Percentiles rank a stretch among this genome's conserved stretches.
Conservation (phyloP, 169 alveolate species). For the Plasmodium knowlesi region DNA sequence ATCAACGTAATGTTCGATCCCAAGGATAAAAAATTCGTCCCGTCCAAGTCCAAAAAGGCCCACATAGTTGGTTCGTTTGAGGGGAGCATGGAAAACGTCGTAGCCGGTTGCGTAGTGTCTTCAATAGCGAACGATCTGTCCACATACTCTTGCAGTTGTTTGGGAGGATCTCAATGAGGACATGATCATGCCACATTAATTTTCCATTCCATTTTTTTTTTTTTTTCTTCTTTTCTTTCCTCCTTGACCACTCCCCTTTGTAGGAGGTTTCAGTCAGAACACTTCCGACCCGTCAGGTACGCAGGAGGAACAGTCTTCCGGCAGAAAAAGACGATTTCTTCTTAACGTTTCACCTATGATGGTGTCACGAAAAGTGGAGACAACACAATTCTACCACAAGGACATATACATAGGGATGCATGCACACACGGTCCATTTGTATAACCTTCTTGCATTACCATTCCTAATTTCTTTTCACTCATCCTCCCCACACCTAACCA, state of each 20-base stretch:
- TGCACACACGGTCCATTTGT: background rate
- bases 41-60: constrained; percentile 17
- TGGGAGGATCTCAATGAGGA: background rate
- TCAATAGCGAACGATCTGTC: background rate
- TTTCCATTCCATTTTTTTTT: background rate
- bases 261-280: constrained; percentile 59
- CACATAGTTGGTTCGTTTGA: constrained; percentile 48
- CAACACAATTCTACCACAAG: no score
- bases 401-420: no score
- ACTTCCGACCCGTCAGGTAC: constrained; percentile 37
- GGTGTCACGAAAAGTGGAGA: background rate
- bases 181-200: background rate
- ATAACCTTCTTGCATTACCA: background rate
- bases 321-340: background rate
- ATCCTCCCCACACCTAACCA: background rate
- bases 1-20: constrained; percentile 61
- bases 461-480: background rate
- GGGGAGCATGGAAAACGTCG: background rate
- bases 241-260: background rate
- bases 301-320: background rate
- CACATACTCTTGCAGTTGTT: background rate
- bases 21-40: constrained; percentile 11
- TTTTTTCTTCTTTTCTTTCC: background rate
- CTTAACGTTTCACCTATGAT: no score
- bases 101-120: no score